Percentiles rank a stretch among this genome's conserved stretches.
Conservation (phyloP, 768 basidiomycete genomes). For the Podaxis sp. region DNA sequence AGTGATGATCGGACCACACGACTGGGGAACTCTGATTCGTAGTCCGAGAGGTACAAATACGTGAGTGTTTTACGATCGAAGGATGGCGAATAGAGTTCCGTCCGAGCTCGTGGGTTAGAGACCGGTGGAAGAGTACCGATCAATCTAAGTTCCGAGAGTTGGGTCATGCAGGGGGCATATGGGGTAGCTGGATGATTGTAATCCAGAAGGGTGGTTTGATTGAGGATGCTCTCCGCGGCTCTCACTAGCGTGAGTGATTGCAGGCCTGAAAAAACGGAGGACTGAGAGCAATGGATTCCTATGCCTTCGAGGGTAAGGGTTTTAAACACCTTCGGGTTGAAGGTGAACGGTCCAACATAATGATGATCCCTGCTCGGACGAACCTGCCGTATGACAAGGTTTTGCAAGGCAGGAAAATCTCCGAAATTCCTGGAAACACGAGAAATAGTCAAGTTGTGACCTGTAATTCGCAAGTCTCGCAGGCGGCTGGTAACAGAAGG, state of each 20-base stretch:
- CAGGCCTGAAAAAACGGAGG: constrained; percentile 1
- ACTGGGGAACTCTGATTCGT: neutral
- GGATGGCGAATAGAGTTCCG: neutral
- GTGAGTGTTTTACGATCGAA: neutral
- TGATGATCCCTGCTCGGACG: neutral
- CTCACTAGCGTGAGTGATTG: neutral
- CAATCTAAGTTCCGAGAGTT: constrained; percentile 5
- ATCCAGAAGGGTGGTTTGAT: constrained; percentile 9
- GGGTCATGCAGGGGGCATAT: constrained; percentile 4
- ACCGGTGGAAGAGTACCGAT: neutral
- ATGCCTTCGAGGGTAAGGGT: constrained; percentile 5
- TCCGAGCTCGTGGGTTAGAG: neutral
- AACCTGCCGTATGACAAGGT: constrained; percentile 8
- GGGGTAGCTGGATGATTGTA: neutral
- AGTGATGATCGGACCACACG: neutral
- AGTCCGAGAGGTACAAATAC: constrained; percentile 1
- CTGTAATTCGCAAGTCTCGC: constrained; percentile 2
- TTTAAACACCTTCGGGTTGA: constrained; percentile 5
- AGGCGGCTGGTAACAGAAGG: constrained; percentile 2
- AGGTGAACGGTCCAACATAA: constrained; percentile 8
- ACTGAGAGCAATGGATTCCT: neutral
- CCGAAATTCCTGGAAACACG: neutral
- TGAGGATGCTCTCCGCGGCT: constrained; percentile 8
- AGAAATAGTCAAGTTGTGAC: neutral
- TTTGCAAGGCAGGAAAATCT: constrained; percentile 7